phyloP scores from a whole-genome alignment of 2,329 filamentous ascomycete species.

The Juglanconis juglandina region DNA sequence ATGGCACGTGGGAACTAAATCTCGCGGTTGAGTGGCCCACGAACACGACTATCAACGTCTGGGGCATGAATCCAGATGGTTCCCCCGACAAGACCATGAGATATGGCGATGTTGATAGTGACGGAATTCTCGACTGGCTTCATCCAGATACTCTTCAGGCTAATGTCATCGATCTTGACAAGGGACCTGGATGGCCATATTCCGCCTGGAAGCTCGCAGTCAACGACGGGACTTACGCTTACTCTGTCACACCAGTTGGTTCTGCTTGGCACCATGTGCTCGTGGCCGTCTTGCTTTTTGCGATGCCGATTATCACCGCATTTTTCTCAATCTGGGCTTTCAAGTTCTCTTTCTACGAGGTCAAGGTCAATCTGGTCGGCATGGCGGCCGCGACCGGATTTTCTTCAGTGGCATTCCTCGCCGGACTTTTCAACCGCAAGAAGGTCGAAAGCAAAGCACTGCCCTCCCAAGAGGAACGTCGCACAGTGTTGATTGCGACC shows the following conservation, averaged over 20 bases:
- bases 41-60: constrained; percentile 60
- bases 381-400: constrained; percentile 31
- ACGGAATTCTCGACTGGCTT: constrained; percentile 58
- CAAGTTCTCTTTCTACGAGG: constrained; percentile 49
- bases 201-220: constrained; percentile 52
- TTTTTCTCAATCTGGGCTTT: constrained; percentile 50
- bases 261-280: constrained; percentile 48
- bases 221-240: constrained; percentile 52
- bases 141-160: constrained; percentile 53
- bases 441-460: constrained; percentile 20
- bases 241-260: constrained; percentile 49
- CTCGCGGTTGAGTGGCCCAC: constrained; percentile 64
- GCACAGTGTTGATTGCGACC: constrained; percentile 23
- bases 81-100: constrained; percentile 57
- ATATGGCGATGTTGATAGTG: constrained; percentile 59
- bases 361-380: constrained; percentile 58
- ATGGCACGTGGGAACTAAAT: constrained; percentile 55
- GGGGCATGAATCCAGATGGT: constrained; percentile 64
- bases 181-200: constrained; percentile 48
- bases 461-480: neutral
- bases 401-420: constrained; percentile 6
- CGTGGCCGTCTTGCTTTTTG: constrained; percentile 49
- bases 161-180: constrained; percentile 55
- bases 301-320: constrained; percentile 50
- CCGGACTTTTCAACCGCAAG: constrained; percentile 7